Percentiles rank a stretch among this genome's conserved stretches.
Evolutionary conservation across 2,329 filamentous ascomycete genomes (phyloP).

Genomic region (Aurifilum marmelostoma): DNA sequence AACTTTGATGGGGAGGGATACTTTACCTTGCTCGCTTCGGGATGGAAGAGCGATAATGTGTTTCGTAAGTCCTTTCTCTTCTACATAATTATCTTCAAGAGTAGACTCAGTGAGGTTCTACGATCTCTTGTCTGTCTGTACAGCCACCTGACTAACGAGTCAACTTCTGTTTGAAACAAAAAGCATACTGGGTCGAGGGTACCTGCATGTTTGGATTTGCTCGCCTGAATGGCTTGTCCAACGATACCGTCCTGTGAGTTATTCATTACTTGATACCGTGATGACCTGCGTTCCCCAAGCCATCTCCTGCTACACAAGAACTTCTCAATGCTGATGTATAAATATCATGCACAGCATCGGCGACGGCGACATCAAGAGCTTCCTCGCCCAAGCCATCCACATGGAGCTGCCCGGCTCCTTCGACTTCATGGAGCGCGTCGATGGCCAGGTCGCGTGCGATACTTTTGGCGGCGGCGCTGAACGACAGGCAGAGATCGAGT

Average conservation of each 20-base stretch:
- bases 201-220: slow-evolving; percentile 23
- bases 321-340: neutral
- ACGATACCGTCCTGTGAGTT: slow-evolving; percentile 17
- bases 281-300: too few species aligned
- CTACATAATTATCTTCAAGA: too few species aligned
- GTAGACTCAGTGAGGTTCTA: too few species aligned
- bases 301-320: too few species aligned
- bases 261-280: too few species aligned
- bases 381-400: slow-evolving; percentile 10
- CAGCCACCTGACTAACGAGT: neutral
- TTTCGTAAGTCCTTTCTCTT: neutral
- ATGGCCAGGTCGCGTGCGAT: slow-evolving; percentile 17
- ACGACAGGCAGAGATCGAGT: slow-evolving; percentile 11
- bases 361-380: slow-evolving; percentile 11
- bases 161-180: neutral
- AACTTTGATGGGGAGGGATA: neutral
- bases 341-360: slow-evolving; percentile 8
- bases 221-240: slow-evolving; percentile 11
- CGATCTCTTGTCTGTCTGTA: too few species aligned
- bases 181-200: slow-evolving; percentile 6
- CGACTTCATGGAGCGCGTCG: slow-evolving; percentile 11
- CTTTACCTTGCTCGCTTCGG: slow-evolving; percentile 13
- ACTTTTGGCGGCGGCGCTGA: neutral
- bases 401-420: neutral
- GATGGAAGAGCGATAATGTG: neutral